These are phyloP conservation scores for Coemansia interrupta DNA, from an alignment of 192 early-diverging fungal genomes.

Conservation along the genomic window DNA sequence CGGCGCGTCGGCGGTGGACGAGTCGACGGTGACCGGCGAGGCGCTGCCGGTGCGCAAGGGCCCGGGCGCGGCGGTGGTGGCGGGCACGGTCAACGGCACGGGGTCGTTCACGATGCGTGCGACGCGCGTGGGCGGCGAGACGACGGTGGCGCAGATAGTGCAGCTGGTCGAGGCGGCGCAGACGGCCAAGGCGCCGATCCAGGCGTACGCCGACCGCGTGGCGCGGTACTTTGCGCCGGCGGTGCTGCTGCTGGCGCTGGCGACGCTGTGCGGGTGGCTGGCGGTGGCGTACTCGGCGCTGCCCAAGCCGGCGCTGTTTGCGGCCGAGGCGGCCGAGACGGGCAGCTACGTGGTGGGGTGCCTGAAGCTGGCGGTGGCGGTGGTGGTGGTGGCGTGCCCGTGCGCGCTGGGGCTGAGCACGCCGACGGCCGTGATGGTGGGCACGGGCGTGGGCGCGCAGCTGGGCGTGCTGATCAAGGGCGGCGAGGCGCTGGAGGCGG, in stretches of 20 bases:
- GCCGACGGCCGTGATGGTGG: slow-evolving; percentile 98
- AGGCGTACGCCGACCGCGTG: slow-evolving; percentile 84
- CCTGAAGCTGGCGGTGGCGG: slow-evolving; percentile 87
- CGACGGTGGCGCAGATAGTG: slow-evolving; percentile 88
- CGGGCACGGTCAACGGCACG: slow-evolving; percentile 91
- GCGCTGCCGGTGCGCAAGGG: slow-evolving; percentile 72
- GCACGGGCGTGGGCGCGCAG: slow-evolving; percentile 93
- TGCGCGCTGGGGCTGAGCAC: slow-evolving; percentile 95
- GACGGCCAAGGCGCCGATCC: slow-evolving; percentile 91
- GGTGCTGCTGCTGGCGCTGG: slow-evolving; percentile 68
- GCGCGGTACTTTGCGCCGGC: slow-evolving; percentile 89
- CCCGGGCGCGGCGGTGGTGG: slow-evolving; percentile 67
- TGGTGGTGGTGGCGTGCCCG: slow-evolving; percentile 95
- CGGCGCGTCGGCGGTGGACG: slow-evolving; percentile 81
- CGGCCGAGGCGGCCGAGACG: slow-evolving; percentile 50
- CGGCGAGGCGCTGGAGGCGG: slow-evolving; percentile 78
- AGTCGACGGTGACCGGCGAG: slow-evolving; percentile 96
- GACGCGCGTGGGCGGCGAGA: slow-evolving; percentile 83
- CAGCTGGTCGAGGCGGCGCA: slow-evolving; percentile 91
- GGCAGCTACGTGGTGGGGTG: slow-evolving; percentile 73
- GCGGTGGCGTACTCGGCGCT: slow-evolving; percentile 53
- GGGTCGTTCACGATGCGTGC: slow-evolving; percentile 84
- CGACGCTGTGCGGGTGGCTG: slow-evolving; percentile 79
- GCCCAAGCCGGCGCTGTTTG: slow-evolving; percentile 49
- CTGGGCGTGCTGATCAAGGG: slow-evolving; percentile 96